Base-by-base conservation (phyloP, 768 basidiomycete genomes). In the Kwoniella pini region DNA sequence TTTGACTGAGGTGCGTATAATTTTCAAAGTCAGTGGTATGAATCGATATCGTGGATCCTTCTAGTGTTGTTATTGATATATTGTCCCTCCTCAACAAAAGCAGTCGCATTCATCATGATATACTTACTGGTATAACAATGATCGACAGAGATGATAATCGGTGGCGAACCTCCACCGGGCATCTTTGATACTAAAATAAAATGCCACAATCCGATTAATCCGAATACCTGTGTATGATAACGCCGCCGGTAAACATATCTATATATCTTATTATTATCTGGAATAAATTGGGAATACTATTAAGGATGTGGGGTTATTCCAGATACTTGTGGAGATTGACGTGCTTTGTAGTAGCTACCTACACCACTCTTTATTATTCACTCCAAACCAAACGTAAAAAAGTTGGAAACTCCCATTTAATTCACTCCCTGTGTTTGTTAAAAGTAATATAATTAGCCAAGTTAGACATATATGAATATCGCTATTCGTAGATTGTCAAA, bases 391-490 rank as follows among this genome's bases (percentile, higher is more conserved):
- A 36, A 36, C n/a, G n/a, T n/a, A n/a, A n/a, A n/a, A n/a, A n/a
- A n/a, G n/a, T n/a, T n/a, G n/a, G n/a, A n/a, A n/a, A n/a, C n/a
- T n/a, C n/a, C n/a, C n/a, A n/a, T n/a, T n/a, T n/a, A n/a, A n/a
- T n/a, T n/a, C n/a, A n/a, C n/a, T n/a, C n/a, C n/a, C n/a, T n/a
- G n/a, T n/a, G n/a, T n/a, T n/a, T n/a, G n/a, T n/a, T n/a, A n/a
- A n/a, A n/a, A n/a, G n/a, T n/a, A n/a, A n/a, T n/a, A n/a, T n/a
- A n/a, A n/a, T n/a, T n/a, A n/a, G n/a, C n/a, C n/a, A n/a, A n/a
- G n/a, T 10, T 38, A 44, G 54, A 57, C 58, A 56, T 63, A 63
- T 42, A 70, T 70, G 69, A 64, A 54, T 33, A 71, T 40, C 48
- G 66, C 66, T 44, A 53, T 63, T 40, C 31, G 63, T 49, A 65